Base-by-base conservation (phyloP, 139 green algal genomes). In the Astrephomene gubernaculifera region DNA sequence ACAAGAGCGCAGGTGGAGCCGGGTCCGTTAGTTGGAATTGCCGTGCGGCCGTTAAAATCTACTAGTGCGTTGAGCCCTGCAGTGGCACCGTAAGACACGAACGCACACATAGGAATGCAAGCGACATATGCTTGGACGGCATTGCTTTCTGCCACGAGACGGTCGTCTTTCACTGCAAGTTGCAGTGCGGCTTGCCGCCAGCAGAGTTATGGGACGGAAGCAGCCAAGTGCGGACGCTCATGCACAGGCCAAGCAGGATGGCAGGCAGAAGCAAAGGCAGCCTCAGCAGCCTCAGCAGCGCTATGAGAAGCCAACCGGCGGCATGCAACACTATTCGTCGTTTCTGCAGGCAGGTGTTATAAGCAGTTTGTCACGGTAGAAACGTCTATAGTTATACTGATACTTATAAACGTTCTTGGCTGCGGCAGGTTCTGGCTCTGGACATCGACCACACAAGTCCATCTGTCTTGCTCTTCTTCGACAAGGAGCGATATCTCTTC, bases 381-480 rank as follows among this genome's bases (percentile, higher is more conserved):
- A 29, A 29, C 25, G n/a, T 45, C 29, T 44, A 10, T 29, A 31
- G 29, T 31, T 39, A 64, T 0, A 64, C 19, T 64, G 8, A n/a
- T 41, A 65, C 29, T 44, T 52, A 19, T 8, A 38, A 68, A 1
- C 8, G 31, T 25, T 4, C 6, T 63, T 31, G 19, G 12, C 39
- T 22, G 7, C 19, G 4, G n/a, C 83, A 92, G 88, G 85, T 92
- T 4, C 69, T 92, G 25, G 49, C 79, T 0, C 53, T 85, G 3
- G 95, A 98, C 67, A 93, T 93, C 12, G 92, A 91, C 81, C 91
- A 94, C 80, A 92, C 89, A 22, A 87, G 87, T 49, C 96, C 97
- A 7, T 97, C 93, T 17, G 92, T 97, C 12, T 87, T 99, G 53
- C 93, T 99, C 2, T 97, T 99, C 83, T 97, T 99, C 52, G 95